Evolutionary conservation across 2,329 filamentous ascomycete species (phyloP), one percentile per base, ranked within the genome.

Genomic region (Hypoxylon sp.): DNA sequence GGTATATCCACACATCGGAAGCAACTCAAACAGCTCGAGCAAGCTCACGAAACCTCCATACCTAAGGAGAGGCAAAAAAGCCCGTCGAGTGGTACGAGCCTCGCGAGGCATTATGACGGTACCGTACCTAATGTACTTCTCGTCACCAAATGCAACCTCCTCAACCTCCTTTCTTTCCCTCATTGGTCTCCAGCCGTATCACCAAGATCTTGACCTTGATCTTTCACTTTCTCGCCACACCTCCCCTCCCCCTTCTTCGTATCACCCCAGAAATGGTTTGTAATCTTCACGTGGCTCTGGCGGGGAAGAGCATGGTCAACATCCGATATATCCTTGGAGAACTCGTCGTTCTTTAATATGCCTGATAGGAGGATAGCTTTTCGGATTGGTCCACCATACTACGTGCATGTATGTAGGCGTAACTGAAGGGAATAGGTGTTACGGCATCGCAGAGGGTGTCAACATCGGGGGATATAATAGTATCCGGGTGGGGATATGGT

Each of bases 1-100:
- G 47, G 58, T 61, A 65, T 62, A 62, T 55, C 48, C 47, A 39
- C 52, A 52, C 48, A 50, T 58, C 52, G 53, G 56, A 61, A 24
- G 46, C 56, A 55, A 59, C 39, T 54, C n/a, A 19, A 46, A 15
- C 32, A 13, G 30, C 30, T 34, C n/a, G n/a, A 26, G 53, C 28
- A 22, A 55, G 24, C 62, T 54, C 46, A 39, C 44, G 26, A 43
- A 30, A 62, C 43, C 13, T n/a, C 11, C 30, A n/a, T 34, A 34
- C 30, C 30, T 34, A 34, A 37, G 32, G 32, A 37, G 32, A 37
- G 32, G 32, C 32, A 37, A 37, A 15, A 26, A 26, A n/a, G n/a
- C n/a, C 24, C 6, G 19, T 48, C 47, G n/a, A 56, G 22, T 37
- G 41, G 46, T 56, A 46, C 55, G 48, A 59, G 59, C 47, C 55